Percentiles rank a stretch among this genome's conserved stretches.
Conservation (phyloP, 2,329 filamentous ascomycete species). For the Alternaria brassicae region DNA sequence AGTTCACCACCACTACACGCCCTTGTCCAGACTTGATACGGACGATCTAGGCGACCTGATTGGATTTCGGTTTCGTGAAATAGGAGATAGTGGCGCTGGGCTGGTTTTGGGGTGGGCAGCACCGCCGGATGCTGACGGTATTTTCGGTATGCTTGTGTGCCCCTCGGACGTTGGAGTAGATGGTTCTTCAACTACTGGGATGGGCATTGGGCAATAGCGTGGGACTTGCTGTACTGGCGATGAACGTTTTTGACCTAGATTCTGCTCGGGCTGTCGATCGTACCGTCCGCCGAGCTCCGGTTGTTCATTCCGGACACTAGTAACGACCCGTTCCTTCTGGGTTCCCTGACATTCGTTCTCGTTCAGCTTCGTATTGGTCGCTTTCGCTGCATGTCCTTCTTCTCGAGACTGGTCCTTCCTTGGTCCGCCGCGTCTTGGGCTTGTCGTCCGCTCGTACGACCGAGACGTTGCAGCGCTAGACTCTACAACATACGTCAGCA, state of each 20-base stretch:
- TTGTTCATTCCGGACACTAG: background rate
- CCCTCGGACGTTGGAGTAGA: background rate
- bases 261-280: background rate
- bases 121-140: background rate
- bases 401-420: background rate
- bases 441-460: background rate
- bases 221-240: background rate
- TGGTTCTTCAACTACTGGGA: slow-evolving; percentile 6
- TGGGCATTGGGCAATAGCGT: slow-evolving; percentile 6
- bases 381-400: background rate
- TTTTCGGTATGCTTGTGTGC: background rate
- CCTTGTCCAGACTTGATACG: slow-evolving; percentile 18
- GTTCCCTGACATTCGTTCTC: background rate
- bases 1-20: background rate
- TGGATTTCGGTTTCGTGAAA: background rate
- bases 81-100: background rate
- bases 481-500: slow-evolving; percentile 12
- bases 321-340: slow-evolving; percentile 1
- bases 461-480: slow-evolving; percentile 5
- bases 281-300: slow-evolving; percentile 2
- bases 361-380: background rate
- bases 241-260: background rate
- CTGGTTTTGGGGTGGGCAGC: background rate
- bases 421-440: background rate
- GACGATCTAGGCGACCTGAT: slow-evolving; percentile 12